phyloP scores from a whole-genome alignment of 108 stramenopile species.

The Discostella pseudostelligera region DNA sequence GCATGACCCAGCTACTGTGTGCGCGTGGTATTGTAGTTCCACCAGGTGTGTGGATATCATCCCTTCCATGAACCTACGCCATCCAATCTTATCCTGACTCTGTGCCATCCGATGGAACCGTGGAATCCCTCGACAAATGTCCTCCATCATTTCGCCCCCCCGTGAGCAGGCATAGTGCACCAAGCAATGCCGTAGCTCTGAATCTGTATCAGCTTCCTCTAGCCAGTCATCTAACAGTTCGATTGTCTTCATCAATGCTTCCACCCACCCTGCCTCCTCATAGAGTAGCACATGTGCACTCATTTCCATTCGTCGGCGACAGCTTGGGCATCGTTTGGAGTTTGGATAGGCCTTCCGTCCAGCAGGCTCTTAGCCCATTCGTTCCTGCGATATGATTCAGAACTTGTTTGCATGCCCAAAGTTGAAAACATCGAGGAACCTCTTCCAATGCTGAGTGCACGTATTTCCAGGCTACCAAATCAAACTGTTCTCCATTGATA shows the following conservation, averaged over 20 bases:
- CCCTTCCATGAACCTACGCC: slow-evolving; percentile 24
- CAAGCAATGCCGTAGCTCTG: not conserved
- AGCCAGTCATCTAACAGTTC: not conserved
- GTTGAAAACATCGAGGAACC: slow-evolving; percentile 5
- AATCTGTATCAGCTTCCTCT: not conserved
- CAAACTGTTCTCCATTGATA: not conserved
- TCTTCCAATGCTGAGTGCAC: not conserved
- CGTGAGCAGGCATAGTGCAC: not conserved
- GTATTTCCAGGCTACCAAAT: slow-evolving; percentile 4
- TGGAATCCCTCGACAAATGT: not conserved
- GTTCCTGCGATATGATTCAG: slow-evolving; percentile 14
- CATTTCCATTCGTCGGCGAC: not conserved
- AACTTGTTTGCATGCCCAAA: slow-evolving; percentile 18
- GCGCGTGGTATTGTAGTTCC: not conserved
- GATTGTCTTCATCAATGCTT: not conserved
- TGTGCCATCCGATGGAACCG: not conserved
- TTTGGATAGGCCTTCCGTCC: not conserved
- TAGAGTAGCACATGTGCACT: slow-evolving; percentile 6
- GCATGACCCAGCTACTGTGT: too few species aligned
- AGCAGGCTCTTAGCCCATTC: not conserved
- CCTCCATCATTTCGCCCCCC: not conserved
- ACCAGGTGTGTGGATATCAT: slow-evolving; percentile 3
- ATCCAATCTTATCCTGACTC: slow-evolving; percentile 17
- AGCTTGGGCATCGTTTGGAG: slow-evolving; percentile 4
- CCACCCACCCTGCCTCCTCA: not conserved